Conservation (phyloP, 139 green algal species). For the Asterochloris sp. region DNA sequence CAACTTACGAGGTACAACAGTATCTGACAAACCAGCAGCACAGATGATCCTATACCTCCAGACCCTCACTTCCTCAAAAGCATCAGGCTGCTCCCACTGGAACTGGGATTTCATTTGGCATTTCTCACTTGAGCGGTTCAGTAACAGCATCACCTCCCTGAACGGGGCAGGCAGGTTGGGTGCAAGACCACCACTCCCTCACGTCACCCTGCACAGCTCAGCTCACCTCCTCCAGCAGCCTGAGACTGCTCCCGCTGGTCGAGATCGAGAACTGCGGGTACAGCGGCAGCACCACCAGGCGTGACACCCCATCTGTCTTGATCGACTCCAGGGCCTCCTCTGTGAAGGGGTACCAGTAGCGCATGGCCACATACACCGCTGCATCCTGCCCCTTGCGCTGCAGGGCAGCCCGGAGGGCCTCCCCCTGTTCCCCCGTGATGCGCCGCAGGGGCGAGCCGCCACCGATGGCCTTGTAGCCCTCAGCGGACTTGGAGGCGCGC, state of each 20-base stretch:
- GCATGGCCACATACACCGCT: slow-evolving; percentile 96
- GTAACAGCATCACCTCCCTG: too few relatives aligned
- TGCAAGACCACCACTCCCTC: too few relatives aligned
- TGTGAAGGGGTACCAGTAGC: slow-evolving; percentile 99
- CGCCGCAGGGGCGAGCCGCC: slow-evolving; percentile 88
- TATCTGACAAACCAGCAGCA: too few relatives aligned
- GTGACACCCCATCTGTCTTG: slow-evolving; percentile 80
- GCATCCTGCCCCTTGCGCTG: slow-evolving; percentile 34
- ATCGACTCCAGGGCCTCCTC: slow-evolving; percentile 91
- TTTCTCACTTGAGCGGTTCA: too few relatives aligned
- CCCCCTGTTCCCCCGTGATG: slow-evolving; percentile 94
- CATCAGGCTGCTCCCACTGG: too few relatives aligned
- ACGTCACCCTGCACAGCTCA: too few relatives aligned
- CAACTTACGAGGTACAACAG: too few relatives aligned
- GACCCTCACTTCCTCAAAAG: too few relatives aligned
- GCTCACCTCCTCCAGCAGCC: slow-evolving; percentile 76
- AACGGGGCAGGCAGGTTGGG: too few relatives aligned
- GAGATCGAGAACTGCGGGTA: slow-evolving; percentile 97
- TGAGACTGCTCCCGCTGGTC: slow-evolving; percentile 87
- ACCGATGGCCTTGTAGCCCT: slow-evolving; percentile 94
- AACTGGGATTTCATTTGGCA: too few relatives aligned
- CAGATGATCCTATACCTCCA: too few relatives aligned
- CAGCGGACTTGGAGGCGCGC: slow-evolving; percentile 81
- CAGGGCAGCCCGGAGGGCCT: slow-evolving; percentile 65
- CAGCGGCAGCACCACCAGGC: slow-evolving; percentile 91